Evolutionary conservation across 495 filamentous ascomycete genomes (phyloP), one percentile per base, ranked within the genome.

Genomic region (Paragyromitra xinjiangensis): DNA sequence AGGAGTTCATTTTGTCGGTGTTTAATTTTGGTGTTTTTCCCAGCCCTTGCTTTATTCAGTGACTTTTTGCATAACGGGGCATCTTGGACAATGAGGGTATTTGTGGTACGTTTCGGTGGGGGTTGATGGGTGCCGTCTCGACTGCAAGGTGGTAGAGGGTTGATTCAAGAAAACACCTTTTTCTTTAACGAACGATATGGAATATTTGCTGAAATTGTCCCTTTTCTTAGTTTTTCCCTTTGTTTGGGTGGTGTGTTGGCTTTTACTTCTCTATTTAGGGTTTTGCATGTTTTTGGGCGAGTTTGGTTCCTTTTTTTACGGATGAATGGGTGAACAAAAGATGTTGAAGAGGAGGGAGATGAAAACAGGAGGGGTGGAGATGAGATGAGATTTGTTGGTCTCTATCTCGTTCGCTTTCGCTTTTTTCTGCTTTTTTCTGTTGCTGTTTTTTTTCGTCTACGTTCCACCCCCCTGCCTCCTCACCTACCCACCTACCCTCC

Each of bases 181-280:
- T 77, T 50, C 73, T 48, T 69, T 77, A 64, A 77, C 69, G 74
- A 77, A 73, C 42, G 74, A 64, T 73, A 77, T 50, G 74, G 73
- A 77, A 64, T 50, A 48, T 24, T 65, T 76, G 55, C 48, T 37
- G 58, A 72, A 64, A 22, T 50, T 61, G 40, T 50, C 56, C 34
- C 29, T 77, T 64, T 61, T 69, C 42, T 66, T 73, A 22, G 59
- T 19, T 37, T 56, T 64, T 76, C 42, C n/a, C 39, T 77, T 73
- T 77, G 69, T 66, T 77, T 62, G 74, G 74, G 69, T n/a, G 73
- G 65, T 77, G 69, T 73, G 66, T 55, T 75, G 71, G 55, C 39
- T 73, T 68, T 74, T 50, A 0, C 8, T 56, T 56, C 12, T 48
- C 29, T 48, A 5, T 22, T 29, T 26, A 8, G 29, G 59, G 44